Evolutionary conservation across 2,329 filamentous ascomycete genomes (phyloP), one percentile per base, ranked within the genome.

Genomic region (Whalleya microplaca): DNA sequence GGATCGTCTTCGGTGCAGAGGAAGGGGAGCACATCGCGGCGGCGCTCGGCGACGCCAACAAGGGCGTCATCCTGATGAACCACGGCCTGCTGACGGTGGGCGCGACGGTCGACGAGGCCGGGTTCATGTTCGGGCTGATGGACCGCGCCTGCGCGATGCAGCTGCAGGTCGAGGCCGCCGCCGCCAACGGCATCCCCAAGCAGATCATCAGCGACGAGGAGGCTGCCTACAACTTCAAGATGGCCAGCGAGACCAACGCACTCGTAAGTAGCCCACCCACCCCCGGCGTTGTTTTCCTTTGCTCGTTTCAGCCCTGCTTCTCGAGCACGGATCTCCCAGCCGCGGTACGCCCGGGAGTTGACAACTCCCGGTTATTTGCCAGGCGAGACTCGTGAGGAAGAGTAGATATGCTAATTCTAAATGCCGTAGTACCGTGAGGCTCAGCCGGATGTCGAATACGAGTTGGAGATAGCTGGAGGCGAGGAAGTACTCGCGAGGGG

Each of bases 31-130:
- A 81, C 42, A 84, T 92, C 59, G 88, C 88, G 2, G 75, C 75
- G 10, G 82, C 87, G 0, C 75, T 92, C 1, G 88, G 88, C 0
- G 55, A 64, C 21, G 71, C 76, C 0, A 82, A 83, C 63, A 88
- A 81, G 69, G 87, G 80, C 1, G 79, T 84, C 60, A 85, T 91
- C 45, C 74, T 91, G 48, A 78, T 87, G 62, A 92, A 91, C 69
- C 89, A 92, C 72, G 89, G 89, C 0, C 74, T 92, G 37, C 72
- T 92, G 48, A 90, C 87, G 0, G 88, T 90, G 0, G 89, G 89
- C 3, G 66, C 72, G 6, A 92, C 89, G 0, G 88, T 92, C 2
- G 89, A 92, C 67, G 89, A 92, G 72, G 89, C 89, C 1, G 85
- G 85, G 0, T 92, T 87, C 70, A 71, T 91, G 49, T 89, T 90